Percentiles rank a stretch among this genome's conserved stretches.
These are phyloP conservation scores for Colletotrichum tropicale DNA, from an alignment of 2,329 filamentous ascomycete genomes.

Conservation along the genomic window DNA sequence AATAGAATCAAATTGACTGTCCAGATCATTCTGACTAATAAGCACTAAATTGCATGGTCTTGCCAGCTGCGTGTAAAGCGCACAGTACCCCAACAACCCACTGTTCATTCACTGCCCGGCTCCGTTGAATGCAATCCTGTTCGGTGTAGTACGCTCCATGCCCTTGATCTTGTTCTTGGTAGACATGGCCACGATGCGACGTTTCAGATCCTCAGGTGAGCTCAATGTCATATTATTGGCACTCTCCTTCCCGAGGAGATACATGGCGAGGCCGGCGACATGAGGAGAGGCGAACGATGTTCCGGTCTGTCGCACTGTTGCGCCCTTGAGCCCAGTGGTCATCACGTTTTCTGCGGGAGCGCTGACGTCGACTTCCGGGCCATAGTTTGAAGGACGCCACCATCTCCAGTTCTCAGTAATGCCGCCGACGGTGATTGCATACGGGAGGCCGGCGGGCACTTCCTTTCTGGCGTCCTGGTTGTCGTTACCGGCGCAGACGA, in stretches of 20 bases:
- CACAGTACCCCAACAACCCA: background rate
- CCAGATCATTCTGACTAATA: background rate
- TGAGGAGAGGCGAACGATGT: conserved; percentile 36
- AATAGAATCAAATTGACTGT: background rate
- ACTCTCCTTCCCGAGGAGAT: conserved; percentile 6
- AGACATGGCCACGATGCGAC: conserved; percentile 47
- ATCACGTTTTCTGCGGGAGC: conserved; percentile 53
- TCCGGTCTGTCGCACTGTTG: conserved; percentile 45
- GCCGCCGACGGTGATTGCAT: conserved; percentile 58
- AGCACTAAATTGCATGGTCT: background rate
- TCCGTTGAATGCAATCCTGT: conserved; percentile 63
- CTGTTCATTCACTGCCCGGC: background rate
- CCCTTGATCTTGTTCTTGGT: conserved; percentile 43
- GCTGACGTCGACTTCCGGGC: conserved; percentile 49
- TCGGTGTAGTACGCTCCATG: conserved; percentile 48
- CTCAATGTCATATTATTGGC: conserved; percentile 36
- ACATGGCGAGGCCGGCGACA: conserved; percentile 22
- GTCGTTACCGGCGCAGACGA: conserved; percentile 60
- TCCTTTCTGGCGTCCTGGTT: conserved; percentile 36
- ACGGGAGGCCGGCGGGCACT: conserved; percentile 52
- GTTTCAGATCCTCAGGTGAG: conserved; percentile 50
- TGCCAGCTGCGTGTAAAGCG: background rate
- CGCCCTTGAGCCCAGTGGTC: conserved; percentile 44
- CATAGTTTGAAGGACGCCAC: conserved; percentile 57
- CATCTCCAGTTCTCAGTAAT: conserved; percentile 41